Evolutionary conservation across 148 eudicot genomes (phyloP).

Genomic region (Rhododendron simsii): DNA sequence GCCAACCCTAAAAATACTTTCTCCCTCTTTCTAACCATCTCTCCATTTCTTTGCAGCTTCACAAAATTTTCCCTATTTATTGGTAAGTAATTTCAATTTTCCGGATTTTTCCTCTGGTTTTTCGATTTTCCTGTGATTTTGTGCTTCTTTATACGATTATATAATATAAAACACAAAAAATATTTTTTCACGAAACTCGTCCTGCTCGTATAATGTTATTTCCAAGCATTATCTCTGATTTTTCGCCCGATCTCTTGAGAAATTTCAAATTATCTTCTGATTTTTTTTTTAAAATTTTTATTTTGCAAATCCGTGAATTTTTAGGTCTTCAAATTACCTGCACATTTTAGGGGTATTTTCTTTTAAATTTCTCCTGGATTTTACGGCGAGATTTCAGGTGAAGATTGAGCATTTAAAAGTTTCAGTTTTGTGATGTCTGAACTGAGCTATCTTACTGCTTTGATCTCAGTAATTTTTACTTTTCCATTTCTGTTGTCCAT

Average conservation of each 20-base stretch:
- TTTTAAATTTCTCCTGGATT: neutral
- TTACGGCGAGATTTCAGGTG: conserved; percentile 1
- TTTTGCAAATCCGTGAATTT: neutral
- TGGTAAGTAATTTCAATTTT: conserved; percentile 15
- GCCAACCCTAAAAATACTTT: conserved; percentile 13
- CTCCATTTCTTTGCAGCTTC: conserved; percentile 7
- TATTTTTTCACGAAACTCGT: neutral
- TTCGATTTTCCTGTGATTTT: neutral
- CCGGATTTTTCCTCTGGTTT: neutral
- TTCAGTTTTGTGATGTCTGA: neutral
- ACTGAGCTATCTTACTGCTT: neutral
- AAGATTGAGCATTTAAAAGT: neutral
- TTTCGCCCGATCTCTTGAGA: conserved; percentile 8
- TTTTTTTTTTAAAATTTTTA: neutral
- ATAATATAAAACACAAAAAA: conserved; percentile 10
- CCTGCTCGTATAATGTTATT: neutral
- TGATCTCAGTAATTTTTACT: neutral
- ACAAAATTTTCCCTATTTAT: conserved; percentile 19
- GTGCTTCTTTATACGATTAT: neutral
- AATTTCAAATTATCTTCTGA: neutral
- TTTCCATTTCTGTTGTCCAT: neutral
- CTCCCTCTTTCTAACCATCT: neutral
- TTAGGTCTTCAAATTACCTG: neutral
- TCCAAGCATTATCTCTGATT: neutral
- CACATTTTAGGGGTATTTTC: neutral